Percentiles rank a stretch among this genome's conserved stretches.
phyloP scores from a whole-genome alignment of 1,284 basidiomycete species.

The Microbotryum violaceum region DNA sequence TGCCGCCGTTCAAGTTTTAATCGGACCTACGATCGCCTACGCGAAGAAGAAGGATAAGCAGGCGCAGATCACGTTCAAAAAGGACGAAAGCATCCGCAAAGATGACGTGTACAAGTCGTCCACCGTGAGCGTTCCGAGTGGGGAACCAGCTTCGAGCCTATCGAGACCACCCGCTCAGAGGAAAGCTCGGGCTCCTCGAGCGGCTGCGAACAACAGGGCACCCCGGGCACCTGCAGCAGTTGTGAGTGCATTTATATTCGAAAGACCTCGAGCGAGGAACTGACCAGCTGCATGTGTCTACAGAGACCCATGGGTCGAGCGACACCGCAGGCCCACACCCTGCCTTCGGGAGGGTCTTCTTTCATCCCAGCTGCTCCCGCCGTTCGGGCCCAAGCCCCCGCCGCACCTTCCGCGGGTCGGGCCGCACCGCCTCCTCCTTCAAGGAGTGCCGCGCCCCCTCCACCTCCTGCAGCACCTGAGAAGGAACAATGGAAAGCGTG shows the following conservation, averaged over 20 bases:
- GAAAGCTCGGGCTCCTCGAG: constrained; percentile 57
- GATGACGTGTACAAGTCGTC: constrained; percentile 93
- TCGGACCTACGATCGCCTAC: constrained; percentile 76
- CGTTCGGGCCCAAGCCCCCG: constrained; percentile 16
- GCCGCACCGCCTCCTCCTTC: constrained; percentile 22
- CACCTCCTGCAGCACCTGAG: constrained; percentile 55
- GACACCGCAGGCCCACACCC: neutral
- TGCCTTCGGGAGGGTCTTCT: neutral
- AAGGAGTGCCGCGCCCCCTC: constrained; percentile 46
- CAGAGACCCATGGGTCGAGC: neutral
- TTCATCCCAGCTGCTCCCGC: constrained; percentile 8
- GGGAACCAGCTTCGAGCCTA: constrained; percentile 71
- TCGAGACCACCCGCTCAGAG: constrained; percentile 78
- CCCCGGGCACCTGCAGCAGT: constrained; percentile 1
- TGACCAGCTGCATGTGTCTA: no score
- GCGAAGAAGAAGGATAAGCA: constrained; percentile 97
- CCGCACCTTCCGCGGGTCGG: constrained; percentile 14
- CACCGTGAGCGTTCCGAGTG: constrained; percentile 76
- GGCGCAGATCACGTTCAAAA: constrained; percentile 75
- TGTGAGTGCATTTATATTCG: no score
- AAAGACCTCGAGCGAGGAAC: no score
- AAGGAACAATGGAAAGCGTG: constrained; percentile 68
- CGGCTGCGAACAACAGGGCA: constrained; percentile 55
- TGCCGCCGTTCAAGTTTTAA: constrained; percentile 63
- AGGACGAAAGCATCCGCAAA: constrained; percentile 74